Percentiles rank a stretch among this genome's conserved stretches.
These are phyloP conservation scores for Sarcodon sp. DNA, from an alignment of 768 basidiomycete genomes.

Conservation along the genomic window DNA sequence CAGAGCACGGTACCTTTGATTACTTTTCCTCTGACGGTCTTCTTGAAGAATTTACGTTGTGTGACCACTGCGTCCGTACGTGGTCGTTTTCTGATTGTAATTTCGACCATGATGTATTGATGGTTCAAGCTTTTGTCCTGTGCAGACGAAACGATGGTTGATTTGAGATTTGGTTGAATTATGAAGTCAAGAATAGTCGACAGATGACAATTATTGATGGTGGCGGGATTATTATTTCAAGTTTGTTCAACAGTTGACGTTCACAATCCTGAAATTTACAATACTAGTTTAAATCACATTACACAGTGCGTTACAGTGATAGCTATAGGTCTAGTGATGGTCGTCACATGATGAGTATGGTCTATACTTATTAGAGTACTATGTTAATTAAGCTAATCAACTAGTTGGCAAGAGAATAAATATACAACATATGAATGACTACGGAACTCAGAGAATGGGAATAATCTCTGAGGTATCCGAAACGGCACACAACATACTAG, in stretches of 20 bases:
- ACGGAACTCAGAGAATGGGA: no score
- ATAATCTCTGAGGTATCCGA: no score
- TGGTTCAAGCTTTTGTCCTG: background rate
- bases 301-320: no score
- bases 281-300: background rate
- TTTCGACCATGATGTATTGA: conserved; percentile 31
- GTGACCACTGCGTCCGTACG: conserved; percentile 60
- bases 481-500: no score
- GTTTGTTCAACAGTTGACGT: no score
- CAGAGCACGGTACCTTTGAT: conserved; percentile 56
- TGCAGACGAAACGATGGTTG: background rate
- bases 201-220: background rate
- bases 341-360: no score
- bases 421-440: no score
- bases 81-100: conserved; percentile 63
- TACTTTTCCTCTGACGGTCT: conserved; percentile 88
- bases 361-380: no score
- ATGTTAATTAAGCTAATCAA: no score
- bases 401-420: no score
- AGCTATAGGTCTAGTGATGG: no score
- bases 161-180: background rate
- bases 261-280: no score
- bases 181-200: background rate
- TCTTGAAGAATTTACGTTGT: conserved; percentile 91
- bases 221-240: background rate